Percentiles rank a stretch among this genome's conserved stretches.
Evolutionary conservation across 345 rosid species (phyloP).

Genomic region (Boechera retrofracta): DNA sequence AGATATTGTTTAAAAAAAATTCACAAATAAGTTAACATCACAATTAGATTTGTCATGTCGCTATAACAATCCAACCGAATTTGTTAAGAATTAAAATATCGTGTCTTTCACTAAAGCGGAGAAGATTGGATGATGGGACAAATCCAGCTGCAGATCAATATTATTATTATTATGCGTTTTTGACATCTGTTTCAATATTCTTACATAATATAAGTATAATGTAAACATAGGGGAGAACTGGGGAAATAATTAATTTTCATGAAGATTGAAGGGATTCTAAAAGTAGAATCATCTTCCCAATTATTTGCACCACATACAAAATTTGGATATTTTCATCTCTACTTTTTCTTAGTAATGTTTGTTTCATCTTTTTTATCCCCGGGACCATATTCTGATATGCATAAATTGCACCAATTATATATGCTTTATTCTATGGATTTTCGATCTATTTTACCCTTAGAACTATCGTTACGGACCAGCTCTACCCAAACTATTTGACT

Average conservation of each 20-base stretch:
- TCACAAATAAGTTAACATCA: conserved; percentile 6
- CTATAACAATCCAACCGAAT: conserved; percentile 6
- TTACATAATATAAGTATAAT: not conserved
- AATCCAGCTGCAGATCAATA: conserved; percentile 17
- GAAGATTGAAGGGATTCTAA: conserved; percentile 1
- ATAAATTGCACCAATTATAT: conserved; percentile 21
- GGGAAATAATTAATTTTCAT: not conserved
- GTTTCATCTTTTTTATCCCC: conserved; percentile 12
- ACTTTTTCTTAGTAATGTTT: conserved; percentile 12
- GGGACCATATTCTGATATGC: conserved; percentile 27
- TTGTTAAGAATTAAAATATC: not conserved
- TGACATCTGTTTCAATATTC: conserved; percentile 31
- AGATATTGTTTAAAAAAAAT: not conserved
- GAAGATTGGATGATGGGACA: conserved; percentile 32
- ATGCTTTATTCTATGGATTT: conserved; percentile 28
- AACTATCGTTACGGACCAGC: too few relatives aligned
- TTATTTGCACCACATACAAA: conserved; percentile 30
- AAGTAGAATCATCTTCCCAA: conserved; percentile 33
- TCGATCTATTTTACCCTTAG: too few relatives aligned
- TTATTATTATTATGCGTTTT: conserved; percentile 14
- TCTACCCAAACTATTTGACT: too few relatives aligned
- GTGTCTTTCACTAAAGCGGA: conserved; percentile 20
- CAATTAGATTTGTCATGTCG: conserved; percentile 16
- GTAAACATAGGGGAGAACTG: not conserved
- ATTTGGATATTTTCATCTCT: conserved; percentile 1